Evolutionary conservation across 306 rosid species (phyloP).

Genomic region (Cicer arietinum): DNA sequence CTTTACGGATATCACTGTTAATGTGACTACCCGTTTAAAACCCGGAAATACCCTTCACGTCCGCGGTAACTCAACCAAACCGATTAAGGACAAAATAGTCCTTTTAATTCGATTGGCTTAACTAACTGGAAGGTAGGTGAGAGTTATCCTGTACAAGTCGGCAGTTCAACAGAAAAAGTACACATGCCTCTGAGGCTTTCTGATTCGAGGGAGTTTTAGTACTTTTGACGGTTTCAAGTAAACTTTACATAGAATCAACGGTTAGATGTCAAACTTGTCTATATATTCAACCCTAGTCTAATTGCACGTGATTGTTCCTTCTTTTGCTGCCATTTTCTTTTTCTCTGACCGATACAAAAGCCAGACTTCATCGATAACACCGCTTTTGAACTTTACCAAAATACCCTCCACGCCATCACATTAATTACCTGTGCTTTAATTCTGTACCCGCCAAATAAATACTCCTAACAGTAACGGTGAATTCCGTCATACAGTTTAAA

Average conservation of each 20-base stretch:
- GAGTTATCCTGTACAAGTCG: constrained; percentile 53
- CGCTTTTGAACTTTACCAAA: constrained; percentile 34
- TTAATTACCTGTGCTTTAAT: constrained; percentile 41
- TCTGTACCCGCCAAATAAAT: constrained; percentile 50
- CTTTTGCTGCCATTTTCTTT: constrained; percentile 53
- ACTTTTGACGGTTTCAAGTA: constrained; percentile 44
- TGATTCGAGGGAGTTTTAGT: constrained; percentile 35
- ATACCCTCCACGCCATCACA: constrained; percentile 9
- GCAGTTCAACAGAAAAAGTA: constrained; percentile 56
- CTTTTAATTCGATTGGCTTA: background rate
- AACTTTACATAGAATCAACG: constrained; percentile 39
- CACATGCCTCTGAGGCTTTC: constrained; percentile 40
- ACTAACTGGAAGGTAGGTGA: constrained; percentile 68
- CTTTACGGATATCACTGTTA: constrained; percentile 43
- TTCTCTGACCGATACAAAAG: constrained; percentile 56
- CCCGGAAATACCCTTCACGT: constrained; percentile 38
- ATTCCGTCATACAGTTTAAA: constrained; percentile 43
- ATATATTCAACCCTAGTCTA: background rate
- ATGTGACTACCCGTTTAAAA: background rate
- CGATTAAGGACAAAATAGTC: constrained; percentile 47
- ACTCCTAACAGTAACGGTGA: constrained; percentile 42
- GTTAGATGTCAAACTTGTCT: constrained; percentile 36
- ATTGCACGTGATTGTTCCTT: constrained; percentile 56
- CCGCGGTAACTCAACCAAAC: background rate
- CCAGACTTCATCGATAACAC: constrained; percentile 55